Conservation (phyloP, 306 rosid genomes). For the Cucurbita pepo region DNA sequence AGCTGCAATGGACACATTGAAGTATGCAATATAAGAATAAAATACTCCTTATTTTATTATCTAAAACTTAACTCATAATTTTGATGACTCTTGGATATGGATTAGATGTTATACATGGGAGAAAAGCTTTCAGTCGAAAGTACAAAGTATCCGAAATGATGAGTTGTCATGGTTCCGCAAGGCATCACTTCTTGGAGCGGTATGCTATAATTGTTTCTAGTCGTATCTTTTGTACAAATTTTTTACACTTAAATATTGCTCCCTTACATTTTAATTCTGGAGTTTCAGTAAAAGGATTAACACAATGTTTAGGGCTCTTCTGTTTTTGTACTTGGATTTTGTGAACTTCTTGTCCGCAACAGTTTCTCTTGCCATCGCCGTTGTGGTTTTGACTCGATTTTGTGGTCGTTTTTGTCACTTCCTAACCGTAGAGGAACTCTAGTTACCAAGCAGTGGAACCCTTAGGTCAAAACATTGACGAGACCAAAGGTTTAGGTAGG, state of each 20-base stretch:
- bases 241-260: background rate
- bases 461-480: too few species aligned
- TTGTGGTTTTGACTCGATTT: too few species aligned
- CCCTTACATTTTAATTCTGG: background rate
- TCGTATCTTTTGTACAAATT: background rate
- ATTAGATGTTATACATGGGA: slow-evolving; percentile 96
- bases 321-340: too few species aligned
- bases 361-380: too few species aligned
- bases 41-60: background rate
- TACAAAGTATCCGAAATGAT: slow-evolving; percentile 43
- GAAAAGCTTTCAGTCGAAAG: slow-evolving; percentile 80
- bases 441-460: too few species aligned
- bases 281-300: background rate
- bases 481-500: too few species aligned
- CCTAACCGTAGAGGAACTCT: too few species aligned
- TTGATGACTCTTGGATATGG: slow-evolving; percentile 17
- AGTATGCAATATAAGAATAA: slow-evolving; percentile 32
- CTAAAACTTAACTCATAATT: background rate
- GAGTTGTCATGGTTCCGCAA: slow-evolving; percentile 80
- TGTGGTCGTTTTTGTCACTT: too few species aligned
- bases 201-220: slow-evolving; percentile 14
- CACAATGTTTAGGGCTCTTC: too few species aligned
- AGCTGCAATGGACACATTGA: slow-evolving; percentile 95
- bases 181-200: slow-evolving; percentile 81
- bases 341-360: too few species aligned